Evolutionary conservation across 1,139 yeast genomes (phyloP).

Genomic region (Suhomyces chickasaworum): DNA sequence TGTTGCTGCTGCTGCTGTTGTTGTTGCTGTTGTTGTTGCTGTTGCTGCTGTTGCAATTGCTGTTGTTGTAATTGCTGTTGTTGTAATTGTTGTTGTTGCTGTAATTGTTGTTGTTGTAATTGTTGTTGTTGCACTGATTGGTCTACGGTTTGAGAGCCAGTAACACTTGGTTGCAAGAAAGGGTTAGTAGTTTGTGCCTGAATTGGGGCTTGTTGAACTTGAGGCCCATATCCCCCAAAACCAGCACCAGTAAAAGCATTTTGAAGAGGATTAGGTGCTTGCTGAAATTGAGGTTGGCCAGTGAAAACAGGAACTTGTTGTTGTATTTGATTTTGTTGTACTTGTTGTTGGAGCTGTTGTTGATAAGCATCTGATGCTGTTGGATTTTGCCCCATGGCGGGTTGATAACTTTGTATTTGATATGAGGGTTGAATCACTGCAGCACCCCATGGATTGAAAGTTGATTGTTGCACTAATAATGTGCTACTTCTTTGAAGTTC

Average conservation of each 20-base stretch:
- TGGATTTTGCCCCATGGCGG: slow-evolving; percentile 9
- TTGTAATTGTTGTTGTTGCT: slow-evolving; percentile 16
- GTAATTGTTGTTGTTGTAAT: slow-evolving; percentile 17
- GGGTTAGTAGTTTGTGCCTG: slow-evolving; percentile 21
- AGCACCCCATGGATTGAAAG: slow-evolving; percentile 49
- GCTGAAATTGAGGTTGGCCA: slow-evolving; percentile 9
- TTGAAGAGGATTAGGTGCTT: slow-evolving; percentile 23
- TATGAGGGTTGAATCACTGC: slow-evolving; percentile 15
- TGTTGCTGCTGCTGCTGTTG: slow-evolving; percentile 9
- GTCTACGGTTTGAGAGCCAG: slow-evolving; percentile 2
- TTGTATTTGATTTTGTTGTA: slow-evolving; percentile 13
- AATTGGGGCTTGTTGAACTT: slow-evolving; percentile 19
- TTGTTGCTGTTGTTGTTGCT: slow-evolving; percentile 20
- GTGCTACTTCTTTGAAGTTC: slow-evolving; percentile 29
- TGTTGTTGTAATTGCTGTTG: slow-evolving; percentile 18
- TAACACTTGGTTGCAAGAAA: slow-evolving; percentile 13
- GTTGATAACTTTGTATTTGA: slow-evolving; percentile 8
- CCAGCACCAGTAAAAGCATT: slow-evolving; percentile 55
- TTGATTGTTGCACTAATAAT: slow-evolving; percentile 45
- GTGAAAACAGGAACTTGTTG: slow-evolving; percentile 16
- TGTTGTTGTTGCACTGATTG: slow-evolving; percentile 15
- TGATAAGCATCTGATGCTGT: slow-evolving; percentile 11
- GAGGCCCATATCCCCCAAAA: slow-evolving; percentile 54
- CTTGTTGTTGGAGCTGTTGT: slow-evolving; percentile 14
- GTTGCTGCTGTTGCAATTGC: slow-evolving; percentile 16